Percentiles rank a stretch among this genome's conserved stretches.
Conservation (phyloP, 2,329 filamentous ascomycete species). For the Venturia pyrina region DNA sequence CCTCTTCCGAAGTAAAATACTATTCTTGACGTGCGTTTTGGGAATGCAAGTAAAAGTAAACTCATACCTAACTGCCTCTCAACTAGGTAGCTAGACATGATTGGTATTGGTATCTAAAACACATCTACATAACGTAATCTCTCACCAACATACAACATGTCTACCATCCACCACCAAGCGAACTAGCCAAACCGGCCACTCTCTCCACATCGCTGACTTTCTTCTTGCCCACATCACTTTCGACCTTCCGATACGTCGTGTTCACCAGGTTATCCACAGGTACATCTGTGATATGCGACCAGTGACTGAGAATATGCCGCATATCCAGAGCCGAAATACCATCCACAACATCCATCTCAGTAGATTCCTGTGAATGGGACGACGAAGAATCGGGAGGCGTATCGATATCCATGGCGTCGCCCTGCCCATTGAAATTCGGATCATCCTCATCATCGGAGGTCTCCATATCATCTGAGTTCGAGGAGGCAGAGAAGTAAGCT, state of each 20-base stretch:
- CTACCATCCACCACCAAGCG: slow-evolving; percentile 88
- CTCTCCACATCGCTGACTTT: slow-evolving; percentile 61
- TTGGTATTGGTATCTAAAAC: too few relatives aligned
- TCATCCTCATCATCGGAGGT: slow-evolving; percentile 20
- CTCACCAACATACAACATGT: neutral
- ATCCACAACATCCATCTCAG: slow-evolving; percentile 34
- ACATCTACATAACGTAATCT: too few relatives aligned
- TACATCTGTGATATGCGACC: slow-evolving; percentile 59
- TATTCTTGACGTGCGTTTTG: too few relatives aligned
- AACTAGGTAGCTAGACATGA: too few relatives aligned
- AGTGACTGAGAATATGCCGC: slow-evolving; percentile 61
- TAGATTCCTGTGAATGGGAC: slow-evolving; percentile 38
- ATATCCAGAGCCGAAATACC: slow-evolving; percentile 59
- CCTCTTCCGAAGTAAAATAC: too few relatives aligned
- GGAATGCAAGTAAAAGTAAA: too few relatives aligned
- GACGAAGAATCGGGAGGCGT: slow-evolving; percentile 63
- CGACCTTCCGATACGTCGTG: slow-evolving; percentile 84
- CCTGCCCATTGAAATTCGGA: slow-evolving; percentile 13
- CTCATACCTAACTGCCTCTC: too few relatives aligned
- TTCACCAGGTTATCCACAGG: slow-evolving; percentile 62
- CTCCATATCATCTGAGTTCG: slow-evolving; percentile 36
- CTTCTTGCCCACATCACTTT: slow-evolving; percentile 86
- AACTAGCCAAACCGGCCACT: slow-evolving; percentile 80
- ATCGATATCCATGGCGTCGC: slow-evolving; percentile 21
- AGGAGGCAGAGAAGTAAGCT: slow-evolving; percentile 73